Base-by-base conservation (phyloP, 2,329 filamentous ascomycete species). In the Trichoderma brevicompactum region DNA sequence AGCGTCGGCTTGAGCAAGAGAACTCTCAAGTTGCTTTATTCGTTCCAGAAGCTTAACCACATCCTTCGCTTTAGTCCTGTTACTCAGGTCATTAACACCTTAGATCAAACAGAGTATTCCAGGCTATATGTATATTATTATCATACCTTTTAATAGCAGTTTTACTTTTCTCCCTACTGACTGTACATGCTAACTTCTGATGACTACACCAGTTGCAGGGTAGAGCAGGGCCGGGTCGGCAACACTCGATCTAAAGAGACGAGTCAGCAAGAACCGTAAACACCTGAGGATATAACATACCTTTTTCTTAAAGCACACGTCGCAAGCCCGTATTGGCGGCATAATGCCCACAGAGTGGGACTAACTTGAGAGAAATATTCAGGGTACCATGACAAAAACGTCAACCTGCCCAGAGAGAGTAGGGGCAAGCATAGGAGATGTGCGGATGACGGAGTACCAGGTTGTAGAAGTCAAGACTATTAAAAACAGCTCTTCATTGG, bases 141-240 rank as follows among this genome's bases (percentile, higher is more conserved):
- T 9, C 7, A 6, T 15, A 60, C 56, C 44, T 50, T 17, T 60
- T 60, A 10, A 23, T 38, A 13, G 56, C 15, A 40, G 7, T 1
- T 17, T 8, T 50, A 10, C 19, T 23, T 5, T 60, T 40, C 40
- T 60, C 34, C 13, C 56, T 38, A 10, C 32, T 60, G 13, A 60
- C 3, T 3, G 56, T 50, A 2, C 56, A 60, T 50, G 44, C 36
- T 9, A 60, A 17, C 2, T 41, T 32, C 7, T 60, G 56, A 49
- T 60, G 44, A 17, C 34, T 50, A 12, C 56, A 60, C 56, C 56
- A 60, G 23, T 60, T 60, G 34, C 56, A 60, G 56, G 56, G 56
- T 49, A 60, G 13, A 36, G 32, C 34, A 28, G 56, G 56, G 7
- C 36, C 44, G 8, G 56, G 44, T 7, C 56, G 56, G 36, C 44